These are phyloP conservation scores for Suillus fuscotomentosus DNA, from an alignment of 768 basidiomycete genomes.

Conservation along the genomic window DNA sequence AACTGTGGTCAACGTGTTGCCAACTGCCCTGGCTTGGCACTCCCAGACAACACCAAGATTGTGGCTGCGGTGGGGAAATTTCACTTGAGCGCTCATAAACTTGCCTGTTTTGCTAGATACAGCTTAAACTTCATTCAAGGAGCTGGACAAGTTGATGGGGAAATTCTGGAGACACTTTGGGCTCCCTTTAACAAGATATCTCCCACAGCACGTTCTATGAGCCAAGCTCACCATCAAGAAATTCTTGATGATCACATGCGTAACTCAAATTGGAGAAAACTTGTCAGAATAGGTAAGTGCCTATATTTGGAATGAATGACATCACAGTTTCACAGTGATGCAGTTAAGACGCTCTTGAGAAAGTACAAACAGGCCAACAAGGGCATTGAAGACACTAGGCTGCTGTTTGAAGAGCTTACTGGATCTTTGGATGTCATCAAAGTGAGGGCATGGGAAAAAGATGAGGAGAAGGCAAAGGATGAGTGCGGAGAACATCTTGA, in stretches of 20 bases:
- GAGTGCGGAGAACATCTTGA: background rate
- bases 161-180: too few species aligned
- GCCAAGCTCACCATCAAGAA: slow-evolving; percentile 24
- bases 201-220: slow-evolving; percentile 19
- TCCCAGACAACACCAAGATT: too few species aligned
- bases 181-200: too few species aligned
- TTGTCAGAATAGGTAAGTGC: slow-evolving; percentile 19
- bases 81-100: too few species aligned
- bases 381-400: background rate
- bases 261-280: slow-evolving; percentile 34
- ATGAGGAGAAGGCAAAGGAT: background rate
- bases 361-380: background rate
- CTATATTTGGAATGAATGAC: background rate
- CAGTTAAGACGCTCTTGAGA: background rate
- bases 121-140: too few species aligned
- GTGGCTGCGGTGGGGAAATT: too few species aligned
- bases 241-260: slow-evolving; percentile 31
- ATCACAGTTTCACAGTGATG: too few species aligned
- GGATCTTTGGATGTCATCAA: background rate
- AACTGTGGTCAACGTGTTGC: too few species aligned
- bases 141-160: too few species aligned
- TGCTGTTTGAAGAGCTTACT: slow-evolving; percentile 1
- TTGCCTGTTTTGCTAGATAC: too few species aligned
- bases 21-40: too few species aligned
- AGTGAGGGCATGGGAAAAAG: background rate